A percentile compares a stretch with the other conserved stretches of the same genome.
Conservation (phyloP, 2,329 filamentous ascomycete genomes). For the Aureobasidium zeae region DNA sequence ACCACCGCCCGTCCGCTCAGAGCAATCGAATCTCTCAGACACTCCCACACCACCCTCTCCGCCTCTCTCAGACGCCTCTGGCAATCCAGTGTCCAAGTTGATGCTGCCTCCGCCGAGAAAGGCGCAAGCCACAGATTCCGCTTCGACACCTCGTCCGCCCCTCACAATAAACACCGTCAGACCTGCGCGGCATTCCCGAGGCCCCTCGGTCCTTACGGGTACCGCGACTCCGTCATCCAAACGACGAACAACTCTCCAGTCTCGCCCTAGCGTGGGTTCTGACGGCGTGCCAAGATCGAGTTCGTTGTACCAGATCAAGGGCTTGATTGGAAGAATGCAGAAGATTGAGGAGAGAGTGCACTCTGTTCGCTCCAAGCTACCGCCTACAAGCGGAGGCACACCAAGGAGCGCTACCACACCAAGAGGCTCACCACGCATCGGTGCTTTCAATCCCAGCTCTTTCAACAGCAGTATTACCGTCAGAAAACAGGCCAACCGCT, state of each 20-base stretch:
- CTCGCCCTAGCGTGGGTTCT: slow-evolving; percentile 22
- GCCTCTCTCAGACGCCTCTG: slow-evolving; percentile 79
- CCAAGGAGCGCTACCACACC: slow-evolving; percentile 64
- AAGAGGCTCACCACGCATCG: slow-evolving; percentile 25
- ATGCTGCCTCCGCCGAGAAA: slow-evolving; percentile 31
- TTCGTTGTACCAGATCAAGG: slow-evolving; percentile 86
- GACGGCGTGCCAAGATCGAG: slow-evolving; percentile 48
- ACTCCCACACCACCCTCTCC: slow-evolving; percentile 83
- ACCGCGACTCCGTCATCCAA: slow-evolving; percentile 34
- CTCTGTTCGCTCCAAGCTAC: slow-evolving; percentile 81
- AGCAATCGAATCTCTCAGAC: slow-evolving; percentile 52
- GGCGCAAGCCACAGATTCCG: slow-evolving; percentile 44
- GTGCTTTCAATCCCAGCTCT: slow-evolving; percentile 37
- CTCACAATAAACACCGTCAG: slow-evolving; percentile 33
- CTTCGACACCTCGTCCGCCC: slow-evolving; percentile 45
- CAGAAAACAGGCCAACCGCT: slow-evolving; percentile 59
- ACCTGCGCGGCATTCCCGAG: slow-evolving; percentile 43
- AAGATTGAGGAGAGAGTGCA: slow-evolving; percentile 90
- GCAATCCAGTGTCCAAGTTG: slow-evolving; percentile 38
- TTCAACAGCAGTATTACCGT: slow-evolving; percentile 48
- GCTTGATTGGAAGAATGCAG: slow-evolving; percentile 93
- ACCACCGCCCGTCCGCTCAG: slow-evolving; percentile 61
- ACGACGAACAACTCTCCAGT: slow-evolving; percentile 38
- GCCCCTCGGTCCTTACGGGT: slow-evolving; percentile 44
- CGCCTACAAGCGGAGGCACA: slow-evolving; percentile 67